Evolutionary conservation across 352 stramenopile species (phyloP).

Genomic region (Phytophthora sp.): DNA sequence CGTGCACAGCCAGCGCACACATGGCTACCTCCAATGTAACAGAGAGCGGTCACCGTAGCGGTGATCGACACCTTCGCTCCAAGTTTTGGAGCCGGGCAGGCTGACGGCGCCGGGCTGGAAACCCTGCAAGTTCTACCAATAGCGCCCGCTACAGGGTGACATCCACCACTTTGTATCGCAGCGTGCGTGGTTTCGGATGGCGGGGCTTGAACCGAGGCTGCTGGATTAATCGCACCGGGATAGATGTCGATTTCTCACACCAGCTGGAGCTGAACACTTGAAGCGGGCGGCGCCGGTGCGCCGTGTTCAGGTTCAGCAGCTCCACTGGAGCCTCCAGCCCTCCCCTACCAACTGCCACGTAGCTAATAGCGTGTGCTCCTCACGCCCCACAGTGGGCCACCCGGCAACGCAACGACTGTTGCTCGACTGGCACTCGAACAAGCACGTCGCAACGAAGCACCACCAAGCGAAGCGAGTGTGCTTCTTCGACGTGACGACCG

Average conservation of each 20-base stretch:
- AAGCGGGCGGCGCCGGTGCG: conserved; percentile 23
- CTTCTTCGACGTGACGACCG: background rate
- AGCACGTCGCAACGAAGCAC: background rate
- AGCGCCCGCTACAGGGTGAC: conserved; percentile 4
- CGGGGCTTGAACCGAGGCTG: conserved; percentile 9
- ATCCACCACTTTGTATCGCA: conserved; percentile 21
- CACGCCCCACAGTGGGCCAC: conserved; percentile 3
- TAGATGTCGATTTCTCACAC: conserved; percentile 29
- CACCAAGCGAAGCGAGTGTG: background rate
- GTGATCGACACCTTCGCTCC: conserved; percentile 19
- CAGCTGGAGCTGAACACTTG: conserved; percentile 28
- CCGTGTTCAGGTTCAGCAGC: conserved; percentile 5
- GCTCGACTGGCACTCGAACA: background rate
- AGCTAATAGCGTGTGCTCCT: background rate
- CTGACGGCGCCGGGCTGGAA: background rate
- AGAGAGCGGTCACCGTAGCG: conserved; percentile 14
- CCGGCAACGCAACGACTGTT: background rate
- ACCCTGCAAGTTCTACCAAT: background rate
- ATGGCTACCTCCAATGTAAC: conserved; percentile 19
- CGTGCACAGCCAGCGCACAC: conserved; percentile 26
- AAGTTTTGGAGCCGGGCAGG: background rate
- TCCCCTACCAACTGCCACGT: no score
- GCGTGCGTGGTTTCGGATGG: conserved; percentile 20
- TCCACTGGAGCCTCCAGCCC: no score
- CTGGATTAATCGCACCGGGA: conserved; percentile 22